Evolutionary conservation across 192 early-diverging fungal genomes (phyloP).

Genomic region (Entomortierella beljakovae): DNA sequence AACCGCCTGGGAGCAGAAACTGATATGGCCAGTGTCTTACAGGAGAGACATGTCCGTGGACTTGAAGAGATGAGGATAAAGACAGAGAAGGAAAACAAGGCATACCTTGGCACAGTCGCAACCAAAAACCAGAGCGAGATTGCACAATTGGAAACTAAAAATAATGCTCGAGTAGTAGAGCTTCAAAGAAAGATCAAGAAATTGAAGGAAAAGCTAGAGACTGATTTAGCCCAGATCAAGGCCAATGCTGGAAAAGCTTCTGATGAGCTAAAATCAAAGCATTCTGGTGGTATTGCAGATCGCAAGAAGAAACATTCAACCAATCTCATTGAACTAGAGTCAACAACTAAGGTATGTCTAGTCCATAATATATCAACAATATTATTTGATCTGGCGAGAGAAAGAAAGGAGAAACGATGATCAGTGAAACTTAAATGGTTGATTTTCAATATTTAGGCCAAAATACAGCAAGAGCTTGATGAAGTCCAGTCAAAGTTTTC

Average conservation of each 20-base stretch:
- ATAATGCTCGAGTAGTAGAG: background rate
- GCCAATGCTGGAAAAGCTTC: constrained; percentile 6
- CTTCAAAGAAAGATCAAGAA: constrained; percentile 25
- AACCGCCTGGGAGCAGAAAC: constrained; percentile 7
- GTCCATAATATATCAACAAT: background rate
- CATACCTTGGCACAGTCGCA: constrained; percentile 8
- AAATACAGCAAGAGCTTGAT: constrained; percentile 29
- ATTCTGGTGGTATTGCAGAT: background rate
- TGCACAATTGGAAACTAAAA: background rate
- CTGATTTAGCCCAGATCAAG: constrained; percentile 3
- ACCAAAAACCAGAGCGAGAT: constrained; percentile 37
- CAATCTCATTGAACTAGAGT: constrained; percentile 13
- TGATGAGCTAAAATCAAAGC: constrained; percentile 8
- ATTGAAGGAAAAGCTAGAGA: constrained; percentile 11
- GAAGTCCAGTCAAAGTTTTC: constrained; percentile 25
- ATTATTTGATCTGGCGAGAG: background rate
- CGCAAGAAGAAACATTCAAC: constrained; percentile 15
- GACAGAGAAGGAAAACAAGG: constrained; percentile 11
- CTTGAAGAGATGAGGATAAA: constrained; percentile 15
- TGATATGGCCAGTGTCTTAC: constrained; percentile 17
- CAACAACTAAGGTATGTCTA: constrained; percentile 15
- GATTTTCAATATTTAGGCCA: constrained; percentile 5
- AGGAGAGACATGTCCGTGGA: constrained; percentile 25
- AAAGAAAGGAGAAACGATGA: background rate
- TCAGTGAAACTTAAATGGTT: background rate